Evolutionary conservation across 1,284 basidiomycete genomes (phyloP).

Genomic region (Cutaneotrichosporon curvatum): DNA sequence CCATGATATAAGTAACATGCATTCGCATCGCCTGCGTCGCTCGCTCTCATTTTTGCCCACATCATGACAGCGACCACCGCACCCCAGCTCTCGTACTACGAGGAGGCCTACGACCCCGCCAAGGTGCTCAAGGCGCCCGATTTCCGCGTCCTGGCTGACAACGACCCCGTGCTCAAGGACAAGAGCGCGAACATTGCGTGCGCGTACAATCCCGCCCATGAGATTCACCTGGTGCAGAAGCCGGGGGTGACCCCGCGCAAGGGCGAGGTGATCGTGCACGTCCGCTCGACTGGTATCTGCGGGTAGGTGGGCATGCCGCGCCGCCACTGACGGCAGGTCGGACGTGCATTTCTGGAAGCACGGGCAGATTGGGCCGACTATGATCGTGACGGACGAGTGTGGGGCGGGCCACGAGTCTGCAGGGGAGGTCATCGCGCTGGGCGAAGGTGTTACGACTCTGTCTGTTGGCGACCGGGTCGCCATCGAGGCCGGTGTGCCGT

Average conservation of each 20-base stretch:
- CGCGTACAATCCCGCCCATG: slow-evolving; percentile 44
- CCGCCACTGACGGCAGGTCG: slow-evolving; percentile 26
- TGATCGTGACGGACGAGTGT: slow-evolving; percentile 45
- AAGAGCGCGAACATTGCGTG: slow-evolving; percentile 39
- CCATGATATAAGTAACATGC: too few species aligned
- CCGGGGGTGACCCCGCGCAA: slow-evolving; percentile 37
- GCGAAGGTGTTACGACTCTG: slow-evolving; percentile 43
- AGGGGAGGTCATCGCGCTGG: slow-evolving; percentile 48
- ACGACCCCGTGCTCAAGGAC: slow-evolving; percentile 15
- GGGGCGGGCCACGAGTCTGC: slow-evolving; percentile 48
- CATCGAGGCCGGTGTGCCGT: slow-evolving; percentile 53
- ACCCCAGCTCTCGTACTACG: slow-evolving; percentile 18
- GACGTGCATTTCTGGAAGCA: slow-evolving; percentile 54
- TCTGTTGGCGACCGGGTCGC: slow-evolving; percentile 49
- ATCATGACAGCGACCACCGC: slow-evolving; percentile 7
- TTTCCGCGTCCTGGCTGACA: slow-evolving; percentile 31
- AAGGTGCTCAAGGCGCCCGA: slow-evolving; percentile 38
- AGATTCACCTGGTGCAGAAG: slow-evolving; percentile 46
- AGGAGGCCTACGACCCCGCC: slow-evolving; percentile 34
- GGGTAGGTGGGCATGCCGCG: slow-evolving; percentile 33
- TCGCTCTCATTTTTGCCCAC: too few species aligned
- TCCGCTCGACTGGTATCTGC: slow-evolving; percentile 49
- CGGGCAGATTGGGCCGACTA: slow-evolving; percentile 45
- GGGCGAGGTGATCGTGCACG: slow-evolving; percentile 47
- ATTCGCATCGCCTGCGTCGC: too few species aligned